These are phyloP conservation scores for Heterobasidion irregulare DNA, from an alignment of 1,284 basidiomycete species.

Conservation along the genomic window DNA sequence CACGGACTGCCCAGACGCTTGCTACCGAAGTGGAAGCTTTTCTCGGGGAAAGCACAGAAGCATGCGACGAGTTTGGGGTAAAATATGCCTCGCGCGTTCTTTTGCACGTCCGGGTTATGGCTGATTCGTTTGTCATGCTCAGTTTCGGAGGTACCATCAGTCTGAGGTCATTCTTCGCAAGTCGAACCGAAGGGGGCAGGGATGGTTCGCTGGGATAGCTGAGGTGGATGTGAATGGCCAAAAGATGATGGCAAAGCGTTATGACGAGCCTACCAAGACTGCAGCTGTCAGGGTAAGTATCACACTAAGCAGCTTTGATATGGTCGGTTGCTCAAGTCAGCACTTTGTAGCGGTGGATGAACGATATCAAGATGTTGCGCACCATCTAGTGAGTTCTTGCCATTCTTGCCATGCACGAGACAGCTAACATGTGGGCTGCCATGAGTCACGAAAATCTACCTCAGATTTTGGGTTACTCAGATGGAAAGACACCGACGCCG, in stretches of 20 bases:
- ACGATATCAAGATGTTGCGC: slow-evolving; percentile 42
- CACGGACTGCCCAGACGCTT: neutral
- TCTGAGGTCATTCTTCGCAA: slow-evolving; percentile 31
- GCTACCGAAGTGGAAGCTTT: slow-evolving; percentile 9
- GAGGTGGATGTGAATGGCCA: slow-evolving; percentile 32
- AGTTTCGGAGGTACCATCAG: slow-evolving; percentile 45
- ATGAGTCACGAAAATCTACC: slow-evolving; percentile 44
- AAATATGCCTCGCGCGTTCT: slow-evolving; percentile 1
- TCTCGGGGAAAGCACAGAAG: neutral
- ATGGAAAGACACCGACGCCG: slow-evolving; percentile 34
- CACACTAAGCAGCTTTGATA: neutral
- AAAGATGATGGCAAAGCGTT: slow-evolving; percentile 32
- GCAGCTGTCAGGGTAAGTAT: slow-evolving; percentile 24
- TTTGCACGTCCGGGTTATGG: neutral
- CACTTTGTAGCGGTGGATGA: slow-evolving; percentile 32
- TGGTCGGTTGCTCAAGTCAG: neutral
- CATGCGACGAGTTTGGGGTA: slow-evolving; percentile 27
- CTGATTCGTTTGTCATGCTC: neutral
- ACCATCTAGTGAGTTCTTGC: slow-evolving; percentile 33
- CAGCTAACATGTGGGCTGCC: neutral
- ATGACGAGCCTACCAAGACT: slow-evolving; percentile 25
- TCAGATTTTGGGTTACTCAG: slow-evolving; percentile 44
- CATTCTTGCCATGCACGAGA: neutral
- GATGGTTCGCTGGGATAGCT: slow-evolving; percentile 38
- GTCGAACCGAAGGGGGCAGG: slow-evolving; percentile 27